phyloP scores from a whole-genome alignment of 139 green algal genomes.

The Asterochloris erici region DNA sequence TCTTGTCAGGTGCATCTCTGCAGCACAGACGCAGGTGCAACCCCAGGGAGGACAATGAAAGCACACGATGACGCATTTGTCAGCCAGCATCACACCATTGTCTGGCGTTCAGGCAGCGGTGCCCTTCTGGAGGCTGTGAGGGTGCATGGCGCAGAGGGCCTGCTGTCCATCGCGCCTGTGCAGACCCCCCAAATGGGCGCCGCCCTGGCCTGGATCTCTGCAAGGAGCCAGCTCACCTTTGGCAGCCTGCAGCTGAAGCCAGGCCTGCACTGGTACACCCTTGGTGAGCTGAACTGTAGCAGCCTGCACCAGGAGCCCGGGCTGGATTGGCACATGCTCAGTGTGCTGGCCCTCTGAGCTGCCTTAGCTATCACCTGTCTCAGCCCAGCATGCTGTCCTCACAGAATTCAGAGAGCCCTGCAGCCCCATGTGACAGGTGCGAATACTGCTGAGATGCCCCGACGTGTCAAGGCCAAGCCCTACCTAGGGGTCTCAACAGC shows the following conservation, averaged over 20 bases:
- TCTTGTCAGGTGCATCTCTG: too few species aligned
- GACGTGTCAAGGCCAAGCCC: not conserved
- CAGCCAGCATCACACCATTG: too few species aligned
- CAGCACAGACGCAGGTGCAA: too few species aligned
- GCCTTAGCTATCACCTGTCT: not conserved
- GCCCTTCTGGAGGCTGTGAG: conserved; percentile 10
- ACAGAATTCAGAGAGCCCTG: too few species aligned
- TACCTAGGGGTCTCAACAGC: not conserved
- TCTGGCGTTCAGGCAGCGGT: not conserved
- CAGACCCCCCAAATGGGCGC: conserved; percentile 10
- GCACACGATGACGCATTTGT: too few species aligned
- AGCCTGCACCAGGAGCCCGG: not conserved
- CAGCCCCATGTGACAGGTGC: too few species aligned
- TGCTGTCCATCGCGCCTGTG: not conserved
- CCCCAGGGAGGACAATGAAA: too few species aligned
- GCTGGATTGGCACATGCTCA: not conserved
- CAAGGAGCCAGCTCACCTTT: conserved; percentile 4
- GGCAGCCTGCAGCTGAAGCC: not conserved
- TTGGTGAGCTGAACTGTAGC: not conserved
- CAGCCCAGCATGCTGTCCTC: not conserved
- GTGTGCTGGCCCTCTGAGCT: not conserved
- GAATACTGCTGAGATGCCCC: not conserved
- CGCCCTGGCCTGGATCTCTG: conserved; percentile 9
- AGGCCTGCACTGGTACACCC: conserved; percentile 6
- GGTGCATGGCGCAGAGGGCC: conserved; percentile 11